A percentile compares a stretch with the other conserved stretches of the same genome.
phyloP scores from a whole-genome alignment of 2,329 filamentous ascomycete genomes.

The Penicillium brasilianum region DNA sequence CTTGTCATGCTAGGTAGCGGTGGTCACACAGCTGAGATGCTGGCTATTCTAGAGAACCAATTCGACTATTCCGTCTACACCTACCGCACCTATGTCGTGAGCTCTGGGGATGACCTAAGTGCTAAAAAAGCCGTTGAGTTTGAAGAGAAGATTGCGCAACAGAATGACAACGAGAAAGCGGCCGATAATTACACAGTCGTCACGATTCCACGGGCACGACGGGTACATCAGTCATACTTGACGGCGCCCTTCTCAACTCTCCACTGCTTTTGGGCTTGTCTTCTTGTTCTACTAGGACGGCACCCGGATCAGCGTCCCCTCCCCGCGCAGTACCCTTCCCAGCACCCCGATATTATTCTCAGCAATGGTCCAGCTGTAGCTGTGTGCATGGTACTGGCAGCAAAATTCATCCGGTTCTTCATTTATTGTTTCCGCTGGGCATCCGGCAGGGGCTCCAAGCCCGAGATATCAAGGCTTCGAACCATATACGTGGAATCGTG shows the following conservation, averaged over 20 bases:
- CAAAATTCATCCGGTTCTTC: constrained; percentile 61
- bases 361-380: constrained; percentile 90
- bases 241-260: constrained; percentile 74
- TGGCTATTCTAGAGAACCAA: constrained; percentile 75
- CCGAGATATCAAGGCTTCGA: constrained; percentile 55
- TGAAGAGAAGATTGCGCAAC: constrained; percentile 49
- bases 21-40: constrained; percentile 94
- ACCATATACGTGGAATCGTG: constrained; percentile 91
- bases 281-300: constrained; percentile 58
- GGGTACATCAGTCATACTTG: constrained; percentile 78
- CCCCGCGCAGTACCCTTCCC: constrained; percentile 31
- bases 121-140: constrained; percentile 67
- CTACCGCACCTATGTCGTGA: constrained; percentile 81
- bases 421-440: constrained; percentile 32
- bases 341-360: constrained; percentile 75
- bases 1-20: constrained; percentile 88
- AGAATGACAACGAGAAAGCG: not conserved
- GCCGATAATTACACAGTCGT: constrained; percentile 61
- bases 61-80: constrained; percentile 54
- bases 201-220: constrained; percentile 74
- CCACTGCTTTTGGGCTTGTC: constrained; percentile 66
- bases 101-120: constrained; percentile 76
- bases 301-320: constrained; percentile 40
- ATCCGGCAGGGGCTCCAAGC: constrained; percentile 18
- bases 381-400: constrained; percentile 71